phyloP scores from a whole-genome alignment of 2,329 filamentous ascomycete genomes.

The Stachybotrys echinatus region DNA sequence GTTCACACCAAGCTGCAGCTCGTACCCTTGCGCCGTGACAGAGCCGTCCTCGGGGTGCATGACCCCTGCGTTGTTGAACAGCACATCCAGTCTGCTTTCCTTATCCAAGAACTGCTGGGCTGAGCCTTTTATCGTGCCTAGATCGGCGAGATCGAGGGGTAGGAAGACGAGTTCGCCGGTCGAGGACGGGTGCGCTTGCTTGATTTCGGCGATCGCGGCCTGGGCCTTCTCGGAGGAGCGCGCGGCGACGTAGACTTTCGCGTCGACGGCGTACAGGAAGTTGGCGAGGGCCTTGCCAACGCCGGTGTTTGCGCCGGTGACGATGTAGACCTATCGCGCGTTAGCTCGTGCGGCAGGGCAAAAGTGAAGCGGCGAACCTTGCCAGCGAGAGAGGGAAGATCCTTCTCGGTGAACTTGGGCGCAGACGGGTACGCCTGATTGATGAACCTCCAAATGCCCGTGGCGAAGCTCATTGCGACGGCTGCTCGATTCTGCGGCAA shows the following conservation, averaged over 20 bases:
- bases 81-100: constrained; percentile 27
- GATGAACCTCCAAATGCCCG: not conserved
- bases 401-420: not conserved
- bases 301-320: constrained; percentile 38
- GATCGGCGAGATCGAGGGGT: constrained; percentile 37
- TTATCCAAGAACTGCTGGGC: constrained; percentile 22
- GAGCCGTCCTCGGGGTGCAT: constrained; percentile 32
- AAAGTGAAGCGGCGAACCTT: not conserved
- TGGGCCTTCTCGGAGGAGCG: constrained; percentile 39
- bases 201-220: constrained; percentile 38
- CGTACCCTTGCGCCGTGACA: constrained; percentile 34
- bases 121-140: constrained; percentile 26
- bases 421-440: not conserved
- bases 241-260: constrained; percentile 49
- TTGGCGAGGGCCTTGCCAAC: constrained; percentile 47
- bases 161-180: constrained; percentile 37
- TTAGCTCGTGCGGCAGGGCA: not conserved
- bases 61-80: constrained; percentile 41
- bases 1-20: constrained; percentile 37
- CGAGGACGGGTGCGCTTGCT: constrained; percentile 25
- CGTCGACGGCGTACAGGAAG: constrained; percentile 49
- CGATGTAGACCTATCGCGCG: constrained; percentile 45
- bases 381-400: not conserved
- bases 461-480: not conserved
- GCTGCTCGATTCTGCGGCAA: not conserved